Percentiles rank a stretch among this genome's conserved stretches.
Conservation (phyloP, 1,284 basidiomycete species). For the Cystobasidiaceae sp. region DNA sequence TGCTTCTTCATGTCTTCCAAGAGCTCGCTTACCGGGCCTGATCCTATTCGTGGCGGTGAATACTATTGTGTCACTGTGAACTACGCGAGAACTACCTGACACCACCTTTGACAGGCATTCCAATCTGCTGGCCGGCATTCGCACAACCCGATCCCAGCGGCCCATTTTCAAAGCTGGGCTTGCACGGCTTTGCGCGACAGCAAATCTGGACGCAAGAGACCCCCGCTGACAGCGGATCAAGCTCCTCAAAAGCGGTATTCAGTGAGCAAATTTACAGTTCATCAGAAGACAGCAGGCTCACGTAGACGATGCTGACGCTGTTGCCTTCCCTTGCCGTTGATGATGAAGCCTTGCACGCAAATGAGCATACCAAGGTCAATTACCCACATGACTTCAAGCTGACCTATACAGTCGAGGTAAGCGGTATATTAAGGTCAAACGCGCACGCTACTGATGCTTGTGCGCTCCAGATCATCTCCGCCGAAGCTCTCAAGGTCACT, state of each 20-base stretch:
- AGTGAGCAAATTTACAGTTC: slow-evolving; percentile 27
- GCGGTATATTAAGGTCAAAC: background rate
- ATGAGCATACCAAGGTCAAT: slow-evolving; percentile 28
- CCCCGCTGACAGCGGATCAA: background rate
- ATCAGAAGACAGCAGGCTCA: background rate
- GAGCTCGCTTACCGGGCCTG: slow-evolving; percentile 32
- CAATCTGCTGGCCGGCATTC: slow-evolving; percentile 40
- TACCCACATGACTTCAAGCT: slow-evolving; percentile 40
- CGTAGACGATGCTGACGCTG: background rate
- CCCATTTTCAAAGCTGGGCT: slow-evolving; percentile 40
- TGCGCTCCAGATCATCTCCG: slow-evolving; percentile 10
- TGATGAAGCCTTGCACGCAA: slow-evolving; percentile 36
- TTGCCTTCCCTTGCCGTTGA: too few species aligned
- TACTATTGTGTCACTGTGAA: background rate
- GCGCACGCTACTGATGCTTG: background rate
- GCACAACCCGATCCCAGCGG: slow-evolving; percentile 39
- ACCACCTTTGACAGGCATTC: slow-evolving; percentile 37
- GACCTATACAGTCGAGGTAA: slow-evolving; percentile 42
- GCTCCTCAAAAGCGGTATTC: slow-evolving; percentile 37
- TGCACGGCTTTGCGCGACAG: slow-evolving; percentile 43
- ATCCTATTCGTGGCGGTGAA: slow-evolving; percentile 38
- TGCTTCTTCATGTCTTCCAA: slow-evolving; percentile 40
- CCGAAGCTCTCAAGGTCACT: slow-evolving; percentile 11
- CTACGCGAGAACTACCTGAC: background rate
- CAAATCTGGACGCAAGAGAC: slow-evolving; percentile 36